Evolutionary conservation across 352 stramenopile species (phyloP).

Genomic region (Achlya hypogyna): DNA sequence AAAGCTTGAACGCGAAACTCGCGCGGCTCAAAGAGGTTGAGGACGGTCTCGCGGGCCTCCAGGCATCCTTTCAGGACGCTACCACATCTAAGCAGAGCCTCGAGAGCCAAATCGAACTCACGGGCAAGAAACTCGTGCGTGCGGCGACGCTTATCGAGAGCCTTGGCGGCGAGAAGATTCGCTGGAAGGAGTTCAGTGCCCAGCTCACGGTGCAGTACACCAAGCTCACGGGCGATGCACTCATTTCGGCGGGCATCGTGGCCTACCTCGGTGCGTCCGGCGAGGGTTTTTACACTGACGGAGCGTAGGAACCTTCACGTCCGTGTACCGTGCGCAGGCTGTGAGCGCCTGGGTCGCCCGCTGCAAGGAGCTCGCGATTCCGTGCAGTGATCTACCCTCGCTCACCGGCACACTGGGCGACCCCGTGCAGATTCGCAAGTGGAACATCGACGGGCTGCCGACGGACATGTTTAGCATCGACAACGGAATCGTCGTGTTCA

Average conservation of each 20-base stretch:
- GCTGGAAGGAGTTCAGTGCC: conserved; percentile 85
- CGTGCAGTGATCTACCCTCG: conserved; percentile 77
- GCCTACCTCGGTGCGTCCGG: conserved; percentile 72
- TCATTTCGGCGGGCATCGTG: conserved; percentile 87
- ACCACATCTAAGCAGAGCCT: conserved; percentile 89
- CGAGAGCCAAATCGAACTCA: conserved; percentile 88
- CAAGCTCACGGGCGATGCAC: conserved; percentile 85
- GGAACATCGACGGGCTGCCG: conserved; percentile 91
- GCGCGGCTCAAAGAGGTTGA: conserved; percentile 86
- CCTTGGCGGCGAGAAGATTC: conserved; percentile 86
- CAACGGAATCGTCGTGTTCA: conserved; percentile 93
- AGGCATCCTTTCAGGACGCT: conserved; percentile 81
- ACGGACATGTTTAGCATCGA: conserved; percentile 91
- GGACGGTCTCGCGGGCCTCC: conserved; percentile 77
- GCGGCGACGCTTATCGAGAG: conserved; percentile 90
- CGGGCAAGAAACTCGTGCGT: conserved; percentile 87
- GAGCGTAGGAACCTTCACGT: conserved; percentile 72
- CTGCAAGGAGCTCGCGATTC: conserved; percentile 72
- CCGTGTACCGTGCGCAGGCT: conserved; percentile 68
- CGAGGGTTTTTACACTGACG: background rate
- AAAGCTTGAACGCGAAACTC: conserved; percentile 86
- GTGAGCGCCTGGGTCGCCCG: conserved; percentile 68
- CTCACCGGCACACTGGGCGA: conserved; percentile 85
- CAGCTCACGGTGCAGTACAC: conserved; percentile 79
- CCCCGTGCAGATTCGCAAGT: conserved; percentile 87